A percentile compares a stretch with the other conserved stretches of the same genome.
These are phyloP conservation scores for Pyronema omphalodes DNA, from an alignment of 495 filamentous ascomycete genomes.

Conservation along the genomic window DNA sequence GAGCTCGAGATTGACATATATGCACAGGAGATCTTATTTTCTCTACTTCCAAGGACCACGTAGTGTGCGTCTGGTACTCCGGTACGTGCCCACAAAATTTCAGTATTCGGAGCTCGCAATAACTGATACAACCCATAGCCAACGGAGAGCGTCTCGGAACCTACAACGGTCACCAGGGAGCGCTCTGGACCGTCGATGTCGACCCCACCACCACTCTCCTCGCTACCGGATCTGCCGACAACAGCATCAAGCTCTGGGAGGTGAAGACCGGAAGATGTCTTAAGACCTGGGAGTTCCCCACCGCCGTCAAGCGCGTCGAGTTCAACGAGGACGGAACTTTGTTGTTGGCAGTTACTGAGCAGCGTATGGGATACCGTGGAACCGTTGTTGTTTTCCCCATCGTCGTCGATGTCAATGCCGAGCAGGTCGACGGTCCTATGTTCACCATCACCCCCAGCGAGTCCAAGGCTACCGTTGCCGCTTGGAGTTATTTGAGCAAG, in stretches of 20 bases:
- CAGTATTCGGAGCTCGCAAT: constrained; percentile 1
- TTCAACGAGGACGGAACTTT: constrained; percentile 82
- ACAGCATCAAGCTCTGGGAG: constrained; percentile 95
- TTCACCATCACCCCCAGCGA: constrained; percentile 78
- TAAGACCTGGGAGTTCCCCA: constrained; percentile 92
- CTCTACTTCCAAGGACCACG: constrained; percentile 92
- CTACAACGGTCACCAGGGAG: constrained; percentile 91
- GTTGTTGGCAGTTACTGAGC: constrained; percentile 85
- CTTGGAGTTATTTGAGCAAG: constrained; percentile 77
- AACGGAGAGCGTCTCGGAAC: constrained; percentile 91
- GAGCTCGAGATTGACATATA: neutral
- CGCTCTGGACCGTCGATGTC: constrained; percentile 96
- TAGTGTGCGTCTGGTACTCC: constrained; percentile 85
- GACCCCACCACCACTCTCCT: constrained; percentile 86
- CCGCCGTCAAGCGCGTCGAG: constrained; percentile 88
- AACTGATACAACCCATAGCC: constrained; percentile 26
- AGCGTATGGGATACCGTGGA: constrained; percentile 86
- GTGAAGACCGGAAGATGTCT: constrained; percentile 79
- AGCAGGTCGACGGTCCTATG: constrained; percentile 62
- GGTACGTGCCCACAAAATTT: constrained; percentile 4
- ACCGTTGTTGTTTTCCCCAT: constrained; percentile 86
- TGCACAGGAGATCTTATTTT: constrained; percentile 73
- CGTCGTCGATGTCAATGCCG: constrained; percentile 55
- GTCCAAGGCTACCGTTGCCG: constrained; percentile 91
- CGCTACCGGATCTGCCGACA: constrained; percentile 90